Evolutionary conservation across 441 rosid species (phyloP).

Genomic region (Eruca vesicaria): DNA sequence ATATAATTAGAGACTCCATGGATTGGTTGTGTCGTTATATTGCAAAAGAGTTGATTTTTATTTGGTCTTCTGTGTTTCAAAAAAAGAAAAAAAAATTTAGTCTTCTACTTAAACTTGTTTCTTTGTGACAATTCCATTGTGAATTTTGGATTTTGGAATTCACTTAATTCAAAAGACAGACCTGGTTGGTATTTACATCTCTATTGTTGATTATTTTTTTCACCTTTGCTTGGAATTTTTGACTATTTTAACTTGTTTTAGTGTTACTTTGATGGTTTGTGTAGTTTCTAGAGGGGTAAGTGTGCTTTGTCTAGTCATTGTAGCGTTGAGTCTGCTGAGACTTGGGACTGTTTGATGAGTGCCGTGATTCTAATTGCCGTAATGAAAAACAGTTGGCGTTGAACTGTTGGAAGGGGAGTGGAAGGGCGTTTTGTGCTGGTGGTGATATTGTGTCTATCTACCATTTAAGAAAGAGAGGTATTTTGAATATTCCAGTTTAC

Average conservation of each 20-base stretch:
- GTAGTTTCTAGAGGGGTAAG: not conserved
- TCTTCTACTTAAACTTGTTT: not conserved
- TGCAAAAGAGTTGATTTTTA: not conserved
- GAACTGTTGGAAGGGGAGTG: conserved; percentile 74
- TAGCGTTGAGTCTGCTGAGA: not conserved
- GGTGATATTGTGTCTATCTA: conserved; percentile 81
- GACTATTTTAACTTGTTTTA: not conserved
- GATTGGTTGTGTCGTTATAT: not conserved
- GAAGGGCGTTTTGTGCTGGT: conserved; percentile 95
- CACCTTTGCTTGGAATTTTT: not conserved
- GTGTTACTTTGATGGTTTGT: not conserved
- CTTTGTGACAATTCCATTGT: not conserved
- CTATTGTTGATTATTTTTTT: not conserved
- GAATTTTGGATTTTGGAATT: no score
- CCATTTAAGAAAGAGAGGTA: conserved; percentile 69
- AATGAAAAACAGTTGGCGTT: no score
- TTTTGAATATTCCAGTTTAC: not conserved
- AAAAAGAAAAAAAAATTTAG: no score
- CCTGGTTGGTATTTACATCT: no score
- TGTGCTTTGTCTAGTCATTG: not conserved
- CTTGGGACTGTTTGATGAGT: not conserved
- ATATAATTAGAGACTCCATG: not conserved
- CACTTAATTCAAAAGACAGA: no score
- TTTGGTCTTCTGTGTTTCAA: no score
- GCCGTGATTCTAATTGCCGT: not conserved